These are phyloP conservation scores for Hysterium pulicare DNA, from an alignment of 2,329 filamentous ascomycete species.

Conservation along the genomic window DNA sequence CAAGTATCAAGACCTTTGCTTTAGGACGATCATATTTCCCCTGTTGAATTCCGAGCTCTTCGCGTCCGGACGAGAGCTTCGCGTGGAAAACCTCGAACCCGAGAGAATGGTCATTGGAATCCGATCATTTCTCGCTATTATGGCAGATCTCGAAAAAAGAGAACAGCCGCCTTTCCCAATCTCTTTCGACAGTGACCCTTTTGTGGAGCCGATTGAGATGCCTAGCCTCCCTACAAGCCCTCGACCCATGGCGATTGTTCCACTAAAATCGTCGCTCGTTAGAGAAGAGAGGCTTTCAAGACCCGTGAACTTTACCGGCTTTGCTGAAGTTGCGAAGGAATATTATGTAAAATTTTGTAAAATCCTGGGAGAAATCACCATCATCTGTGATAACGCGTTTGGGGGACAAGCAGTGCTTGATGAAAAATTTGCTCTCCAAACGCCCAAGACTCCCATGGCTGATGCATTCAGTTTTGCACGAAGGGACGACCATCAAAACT, in stretches of 20 bases:
- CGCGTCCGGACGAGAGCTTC: slow-evolving; percentile 69
- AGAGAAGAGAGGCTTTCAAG: slow-evolving; percentile 65
- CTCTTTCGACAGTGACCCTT: slow-evolving; percentile 51
- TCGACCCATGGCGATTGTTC: slow-evolving; percentile 26
- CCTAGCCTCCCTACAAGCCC: slow-evolving; percentile 32
- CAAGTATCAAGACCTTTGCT: slow-evolving; percentile 90
- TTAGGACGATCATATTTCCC: slow-evolving; percentile 88
- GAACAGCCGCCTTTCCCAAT: slow-evolving; percentile 83
- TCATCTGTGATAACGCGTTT: slow-evolving; percentile 95
- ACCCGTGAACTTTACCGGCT: slow-evolving; percentile 56
- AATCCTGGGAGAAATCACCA: slow-evolving; percentile 90
- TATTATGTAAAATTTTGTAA: slow-evolving; percentile 92
- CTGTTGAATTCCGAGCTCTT: slow-evolving; percentile 92
- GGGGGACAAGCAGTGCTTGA: slow-evolving; percentile 92
- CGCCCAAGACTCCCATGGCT: slow-evolving; percentile 90
- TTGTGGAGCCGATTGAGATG: slow-evolving; percentile 37
- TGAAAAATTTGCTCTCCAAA: slow-evolving; percentile 84
- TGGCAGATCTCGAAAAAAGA: slow-evolving; percentile 86
- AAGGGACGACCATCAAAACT: slow-evolving; percentile 71
- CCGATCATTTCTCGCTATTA: slow-evolving; percentile 85
- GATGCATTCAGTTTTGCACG: slow-evolving; percentile 90
- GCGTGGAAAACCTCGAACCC: slow-evolving; percentile 88
- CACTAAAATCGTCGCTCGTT: slow-evolving; percentile 37
- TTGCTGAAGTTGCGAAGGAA: slow-evolving; percentile 75
- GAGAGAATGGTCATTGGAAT: slow-evolving; percentile 98